These are phyloP conservation scores for Erodium moschatum DNA, from an alignment of 441 rosid species.

Conservation along the genomic window DNA sequence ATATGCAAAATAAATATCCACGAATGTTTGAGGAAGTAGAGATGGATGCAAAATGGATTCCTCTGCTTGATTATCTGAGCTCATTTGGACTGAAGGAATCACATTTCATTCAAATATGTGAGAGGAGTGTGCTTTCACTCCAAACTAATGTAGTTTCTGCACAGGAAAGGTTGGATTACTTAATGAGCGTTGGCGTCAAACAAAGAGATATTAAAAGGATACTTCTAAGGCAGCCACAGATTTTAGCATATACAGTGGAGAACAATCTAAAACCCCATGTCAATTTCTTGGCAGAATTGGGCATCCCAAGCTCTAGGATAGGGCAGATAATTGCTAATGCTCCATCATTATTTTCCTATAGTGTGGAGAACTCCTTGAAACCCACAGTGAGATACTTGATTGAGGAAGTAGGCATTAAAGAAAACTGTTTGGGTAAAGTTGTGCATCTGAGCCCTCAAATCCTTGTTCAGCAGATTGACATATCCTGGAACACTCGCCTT, in stretches of 20 bases:
- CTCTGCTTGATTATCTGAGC: constrained; percentile 72
- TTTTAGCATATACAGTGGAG: constrained; percentile 75
- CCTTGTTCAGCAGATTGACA: constrained; percentile 80
- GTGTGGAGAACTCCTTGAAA: constrained; percentile 76
- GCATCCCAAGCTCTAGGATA: constrained; percentile 65
- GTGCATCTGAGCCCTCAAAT: constrained; percentile 93
- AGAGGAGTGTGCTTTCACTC: constrained; percentile 76
- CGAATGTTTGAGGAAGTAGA: constrained; percentile 57
- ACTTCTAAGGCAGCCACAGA: constrained; percentile 82
- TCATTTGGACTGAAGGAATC: constrained; percentile 77
- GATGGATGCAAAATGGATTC: constrained; percentile 66
- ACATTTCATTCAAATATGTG: constrained; percentile 76
- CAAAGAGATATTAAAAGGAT: constrained; percentile 71
- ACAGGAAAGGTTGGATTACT: constrained; percentile 72
- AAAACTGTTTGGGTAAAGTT: constrained; percentile 65
- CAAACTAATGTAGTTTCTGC: constrained; percentile 70
- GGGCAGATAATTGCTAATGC: constrained; percentile 73
- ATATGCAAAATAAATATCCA: constrained; percentile 39
- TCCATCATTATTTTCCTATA: constrained; percentile 76
- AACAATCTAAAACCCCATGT: constrained; percentile 72
- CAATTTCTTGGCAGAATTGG: constrained; percentile 61
- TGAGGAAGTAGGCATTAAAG: constrained; percentile 85
- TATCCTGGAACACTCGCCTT: constrained; percentile 85
- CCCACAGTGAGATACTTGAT: constrained; percentile 84
- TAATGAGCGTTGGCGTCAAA: constrained; percentile 77